These are phyloP conservation scores for Penicillium desertorum DNA, from an alignment of 495 filamentous ascomycete species.

Conservation along the genomic window DNA sequence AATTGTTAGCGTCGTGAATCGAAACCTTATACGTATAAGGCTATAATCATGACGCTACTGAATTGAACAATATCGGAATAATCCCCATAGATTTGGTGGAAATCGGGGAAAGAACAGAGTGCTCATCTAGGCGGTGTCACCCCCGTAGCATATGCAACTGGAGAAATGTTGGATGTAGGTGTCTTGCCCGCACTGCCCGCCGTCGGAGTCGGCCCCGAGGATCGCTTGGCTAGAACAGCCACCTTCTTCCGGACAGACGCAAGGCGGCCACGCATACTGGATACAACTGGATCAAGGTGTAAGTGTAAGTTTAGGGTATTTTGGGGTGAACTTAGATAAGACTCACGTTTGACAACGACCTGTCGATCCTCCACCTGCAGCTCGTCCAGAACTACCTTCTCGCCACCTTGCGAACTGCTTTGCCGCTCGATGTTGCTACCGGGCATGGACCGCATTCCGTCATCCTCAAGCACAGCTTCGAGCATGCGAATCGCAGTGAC, in stretches of 20 bases:
- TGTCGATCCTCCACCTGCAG: conserved; percentile 73
- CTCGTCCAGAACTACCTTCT: conserved; percentile 51
- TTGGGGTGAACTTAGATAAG: conserved; percentile 3
- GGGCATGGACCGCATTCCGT: conserved; percentile 52
- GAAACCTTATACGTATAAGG: conserved; percentile 4
- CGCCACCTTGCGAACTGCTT: conserved; percentile 25
- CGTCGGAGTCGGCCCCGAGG: conserved; percentile 41
- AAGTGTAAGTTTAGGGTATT: conserved; percentile 31
- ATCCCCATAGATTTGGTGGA: conserved; percentile 19
- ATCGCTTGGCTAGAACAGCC: conserved; percentile 51
- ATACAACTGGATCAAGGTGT: conserved; percentile 49
- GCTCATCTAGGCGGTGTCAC: conserved; percentile 35
- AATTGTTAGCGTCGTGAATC: conserved; percentile 1
- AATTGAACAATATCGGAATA: background rate
- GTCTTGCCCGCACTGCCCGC: conserved; percentile 29
- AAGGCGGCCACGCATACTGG: conserved; percentile 58
- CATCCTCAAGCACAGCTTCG: conserved; percentile 87
- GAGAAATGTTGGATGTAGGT: conserved; percentile 33
- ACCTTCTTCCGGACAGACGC: conserved; percentile 58
- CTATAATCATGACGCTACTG: background rate
- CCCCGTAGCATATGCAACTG: conserved; percentile 31
- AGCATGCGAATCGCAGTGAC: conserved; percentile 88
- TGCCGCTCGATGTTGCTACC: conserved; percentile 35
- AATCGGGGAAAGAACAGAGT: conserved; percentile 9
- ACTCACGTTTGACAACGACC: conserved; percentile 68